A percentile compares a stretch with the other conserved stretches of the same genome.
These are phyloP conservation scores for Eutrema heterophyllum DNA, from an alignment of 345 rosid species.

Conservation along the genomic window DNA sequence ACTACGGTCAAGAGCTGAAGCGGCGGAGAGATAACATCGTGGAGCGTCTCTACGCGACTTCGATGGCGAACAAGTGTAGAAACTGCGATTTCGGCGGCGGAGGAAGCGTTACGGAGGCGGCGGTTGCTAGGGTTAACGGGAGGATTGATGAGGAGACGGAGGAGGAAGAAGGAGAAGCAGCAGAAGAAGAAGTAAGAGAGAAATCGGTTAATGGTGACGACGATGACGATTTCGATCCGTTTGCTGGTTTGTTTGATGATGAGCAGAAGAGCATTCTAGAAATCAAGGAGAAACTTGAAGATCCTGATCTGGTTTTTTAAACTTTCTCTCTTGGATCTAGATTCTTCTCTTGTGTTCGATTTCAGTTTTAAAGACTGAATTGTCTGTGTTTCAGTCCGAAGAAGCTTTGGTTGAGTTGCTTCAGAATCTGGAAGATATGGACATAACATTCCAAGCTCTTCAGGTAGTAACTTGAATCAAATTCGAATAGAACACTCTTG, in stretches of 20 bases:
- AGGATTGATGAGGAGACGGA: constrained; percentile 37
- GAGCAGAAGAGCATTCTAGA: constrained; percentile 78
- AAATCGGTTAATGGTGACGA: constrained; percentile 47
- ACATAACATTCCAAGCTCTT: constrained; percentile 89
- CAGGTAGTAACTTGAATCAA: constrained; percentile 40
- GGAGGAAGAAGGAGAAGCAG: constrained; percentile 25
- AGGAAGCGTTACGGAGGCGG: constrained; percentile 18
- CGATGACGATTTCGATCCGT: constrained; percentile 72
- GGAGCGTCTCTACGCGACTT: constrained; percentile 65
- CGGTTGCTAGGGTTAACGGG: constrained; percentile 36
- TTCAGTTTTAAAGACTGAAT: constrained; percentile 1
- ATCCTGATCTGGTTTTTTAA: constrained; percentile 71
- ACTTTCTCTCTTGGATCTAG: neutral
- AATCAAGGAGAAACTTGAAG: constrained; percentile 83
- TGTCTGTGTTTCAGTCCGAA: constrained; percentile 56
- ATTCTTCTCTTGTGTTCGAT: neutral
- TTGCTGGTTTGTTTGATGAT: constrained; percentile 90
- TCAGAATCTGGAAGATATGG: constrained; percentile 93
- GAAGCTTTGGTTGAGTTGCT: constrained; percentile 86
- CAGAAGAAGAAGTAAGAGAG: constrained; percentile 42
- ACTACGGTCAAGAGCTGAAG: constrained; percentile 61
- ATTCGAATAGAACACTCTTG: neutral
- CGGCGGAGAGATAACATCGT: constrained; percentile 73
- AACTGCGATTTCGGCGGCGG: constrained; percentile 52
- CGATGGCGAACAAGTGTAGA: constrained; percentile 49